phyloP scores from a whole-genome alignment of 1,139 yeast genomes.

The Citeromyces hawaiiensis region DNA sequence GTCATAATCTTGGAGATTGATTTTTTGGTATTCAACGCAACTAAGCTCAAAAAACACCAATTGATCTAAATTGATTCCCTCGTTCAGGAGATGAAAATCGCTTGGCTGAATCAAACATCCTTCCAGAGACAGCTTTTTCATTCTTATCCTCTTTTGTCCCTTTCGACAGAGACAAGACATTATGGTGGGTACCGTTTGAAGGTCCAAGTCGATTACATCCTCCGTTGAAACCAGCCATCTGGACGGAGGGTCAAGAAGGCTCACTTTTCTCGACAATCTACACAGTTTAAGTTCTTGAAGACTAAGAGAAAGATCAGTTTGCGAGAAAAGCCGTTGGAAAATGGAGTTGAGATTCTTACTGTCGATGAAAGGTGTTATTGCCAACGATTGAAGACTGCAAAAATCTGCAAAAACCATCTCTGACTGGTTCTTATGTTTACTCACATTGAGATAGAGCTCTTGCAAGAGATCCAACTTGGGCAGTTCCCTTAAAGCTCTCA shows the following conservation, averaged over 20 bases:
- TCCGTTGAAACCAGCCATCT: neutral
- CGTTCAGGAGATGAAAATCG: neutral
- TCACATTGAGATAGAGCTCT: conserved; percentile 2
- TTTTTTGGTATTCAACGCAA: neutral
- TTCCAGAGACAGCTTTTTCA: neutral
- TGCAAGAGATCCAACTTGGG: conserved; percentile 5
- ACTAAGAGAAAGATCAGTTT: neutral
- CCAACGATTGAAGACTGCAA: neutral
- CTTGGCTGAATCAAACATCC: conserved; percentile 1
- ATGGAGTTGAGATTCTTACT: neutral
- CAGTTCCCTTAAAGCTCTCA: conserved; percentile 2
- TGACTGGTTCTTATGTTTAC: neutral
- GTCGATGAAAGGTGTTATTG: neutral
- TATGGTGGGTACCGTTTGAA: neutral
- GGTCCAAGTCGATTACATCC: neutral
- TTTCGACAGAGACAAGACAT: neutral
- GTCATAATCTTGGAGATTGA: neutral
- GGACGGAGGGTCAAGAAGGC: conserved; percentile 1
- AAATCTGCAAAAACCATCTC: neutral
- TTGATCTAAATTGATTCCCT: neutral
- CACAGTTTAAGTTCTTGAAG: neutral
- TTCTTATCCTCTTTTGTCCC: neutral
- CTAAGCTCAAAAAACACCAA: neutral
- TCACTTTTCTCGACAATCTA: neutral
- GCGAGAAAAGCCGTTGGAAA: neutral